Evolutionary conservation across 2,329 filamentous ascomycete species (phyloP), one percentile per base, ranked within the genome.

Genomic region (Fusarium paranaense): DNA sequence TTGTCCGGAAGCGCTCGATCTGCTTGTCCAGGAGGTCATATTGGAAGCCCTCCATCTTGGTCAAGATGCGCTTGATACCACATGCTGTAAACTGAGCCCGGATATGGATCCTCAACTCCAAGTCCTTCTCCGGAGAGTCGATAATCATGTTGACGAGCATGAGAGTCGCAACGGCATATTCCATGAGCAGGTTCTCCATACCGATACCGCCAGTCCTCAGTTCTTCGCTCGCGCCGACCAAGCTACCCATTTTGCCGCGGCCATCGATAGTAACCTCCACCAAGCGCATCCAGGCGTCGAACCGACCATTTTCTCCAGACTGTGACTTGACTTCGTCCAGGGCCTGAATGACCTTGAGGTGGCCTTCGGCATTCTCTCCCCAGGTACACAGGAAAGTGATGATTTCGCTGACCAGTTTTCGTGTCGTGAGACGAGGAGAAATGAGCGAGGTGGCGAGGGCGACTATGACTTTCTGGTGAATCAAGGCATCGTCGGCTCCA

Each of bases 1-100:
- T 98, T 72, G 93, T 92, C 67, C 94, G 91, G 86, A 97, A 99
- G 63, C 92, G 92, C 82, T 98, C 96, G 79, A 98, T 93, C 85
- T 99, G 97, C 88, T 98, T 98, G 88, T 98, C 96, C 77, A 99
- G 97, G 78, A 97, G 90, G 78, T 99, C 97, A 85, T 98, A 99
- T 83, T 98, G 95, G 86, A 99, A 98, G 50, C 91, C 94, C 83
- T 98, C 95, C 97, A 98, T 98, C 89, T 98, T 99, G 76, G 89
- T 93, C 83, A 98, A 86, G 78, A 98, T 94, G 67, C 97, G 92
- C 87, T 95, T 97, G 88, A 98, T 95, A 66, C 97, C 97, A 83
- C 95, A 98, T 82, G 94, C 95, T 79, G 94, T 97, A 81, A 99
- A 98, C 82, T 98, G 97, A 27, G 97, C 96, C 73, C 97, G 91